Percentiles rank a stretch among this genome's conserved stretches.
These are phyloP conservation scores for Erodium texanum DNA, from an alignment of 441 rosid species.

Conservation along the genomic window DNA sequence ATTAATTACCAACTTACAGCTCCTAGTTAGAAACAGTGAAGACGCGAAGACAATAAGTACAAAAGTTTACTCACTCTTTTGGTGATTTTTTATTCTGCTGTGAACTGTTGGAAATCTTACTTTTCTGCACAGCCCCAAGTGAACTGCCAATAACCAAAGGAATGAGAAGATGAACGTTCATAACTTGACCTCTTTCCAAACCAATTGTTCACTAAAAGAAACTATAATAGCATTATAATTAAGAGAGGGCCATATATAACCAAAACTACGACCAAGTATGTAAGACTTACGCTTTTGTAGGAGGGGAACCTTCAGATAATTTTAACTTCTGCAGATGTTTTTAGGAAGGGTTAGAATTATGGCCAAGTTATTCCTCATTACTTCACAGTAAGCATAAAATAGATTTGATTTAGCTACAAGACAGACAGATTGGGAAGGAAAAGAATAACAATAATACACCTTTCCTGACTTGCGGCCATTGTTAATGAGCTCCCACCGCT, in stretches of 20 bases:
- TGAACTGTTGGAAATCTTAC: constrained; percentile 30
- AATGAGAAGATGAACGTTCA: constrained; percentile 4
- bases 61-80: constrained; percentile 43
- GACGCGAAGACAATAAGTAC: constrained; percentile 13
- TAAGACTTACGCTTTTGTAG: constrained; percentile 44
- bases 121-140: constrained; percentile 31
- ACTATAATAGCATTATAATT: constrained; percentile 1
- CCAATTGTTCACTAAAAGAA: not conserved
- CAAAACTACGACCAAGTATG: constrained; percentile 13
- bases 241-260: not conserved
- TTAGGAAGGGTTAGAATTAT: constrained; percentile 22
- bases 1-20: constrained; percentile 14
- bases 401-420: constrained; percentile 6
- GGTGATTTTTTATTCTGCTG: constrained; percentile 36
- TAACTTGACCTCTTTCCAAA: not conserved
- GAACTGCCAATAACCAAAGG: constrained; percentile 37
- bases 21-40: constrained; percentile 11
- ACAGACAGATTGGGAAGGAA: constrained; percentile 10
- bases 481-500: constrained; percentile 85
- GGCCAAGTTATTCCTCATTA: constrained; percentile 12
- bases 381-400: constrained; percentile 8
- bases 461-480: constrained; percentile 51
- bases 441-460: constrained; percentile 37
- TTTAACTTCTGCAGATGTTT: constrained; percentile 49
- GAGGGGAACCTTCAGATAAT: constrained; percentile 34